Evolutionary conservation across 2,329 filamentous ascomycete species (phyloP).

Genomic region (Botrytis tulipae): DNA sequence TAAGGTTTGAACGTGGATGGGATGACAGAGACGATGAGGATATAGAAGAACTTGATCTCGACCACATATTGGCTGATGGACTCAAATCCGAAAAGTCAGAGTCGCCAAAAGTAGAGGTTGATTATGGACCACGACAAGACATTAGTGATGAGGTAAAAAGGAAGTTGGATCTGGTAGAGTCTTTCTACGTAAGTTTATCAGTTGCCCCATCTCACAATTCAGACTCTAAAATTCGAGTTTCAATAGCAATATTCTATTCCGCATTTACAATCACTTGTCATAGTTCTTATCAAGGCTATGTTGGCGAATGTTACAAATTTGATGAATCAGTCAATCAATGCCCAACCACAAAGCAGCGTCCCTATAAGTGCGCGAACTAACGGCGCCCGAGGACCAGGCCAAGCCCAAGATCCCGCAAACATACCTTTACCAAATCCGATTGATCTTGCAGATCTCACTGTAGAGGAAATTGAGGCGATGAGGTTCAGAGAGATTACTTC

Average conservation of each 20-base stretch:
- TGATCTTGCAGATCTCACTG: slow-evolving; percentile 47
- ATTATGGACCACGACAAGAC: slow-evolving; percentile 51
- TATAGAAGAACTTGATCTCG: slow-evolving; percentile 43
- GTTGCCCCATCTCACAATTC: not conserved
- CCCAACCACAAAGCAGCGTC: slow-evolving; percentile 29
- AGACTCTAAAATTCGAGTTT: slow-evolving; percentile 37
- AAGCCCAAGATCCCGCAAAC: slow-evolving; percentile 35
- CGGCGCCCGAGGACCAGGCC: slow-evolving; percentile 30
- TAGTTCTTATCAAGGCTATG: slow-evolving; percentile 87
- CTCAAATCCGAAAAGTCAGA: slow-evolving; percentile 45
- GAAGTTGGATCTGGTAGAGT: slow-evolving; percentile 71
- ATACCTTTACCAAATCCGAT: slow-evolving; percentile 32
- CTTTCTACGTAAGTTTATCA: slow-evolving; percentile 71
- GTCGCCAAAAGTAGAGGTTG: slow-evolving; percentile 41
- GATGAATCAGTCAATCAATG: slow-evolving; percentile 55
- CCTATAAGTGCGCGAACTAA: slow-evolving; percentile 34
- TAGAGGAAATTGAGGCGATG: slow-evolving; percentile 79
- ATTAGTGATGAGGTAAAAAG: slow-evolving; percentile 57
- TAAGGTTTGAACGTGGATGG: slow-evolving; percentile 92
- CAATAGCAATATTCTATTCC: slow-evolving; percentile 70
- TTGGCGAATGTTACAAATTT: slow-evolving; percentile 85
- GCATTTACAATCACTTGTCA: slow-evolving; percentile 86
- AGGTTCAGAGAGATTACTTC: slow-evolving; percentile 82
- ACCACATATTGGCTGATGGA: slow-evolving; percentile 44
- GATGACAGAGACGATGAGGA: slow-evolving; percentile 48